Evolutionary conservation across 2,329 filamentous ascomycete genomes (phyloP).

Genomic region (Ophiosphaerella narmari): DNA sequence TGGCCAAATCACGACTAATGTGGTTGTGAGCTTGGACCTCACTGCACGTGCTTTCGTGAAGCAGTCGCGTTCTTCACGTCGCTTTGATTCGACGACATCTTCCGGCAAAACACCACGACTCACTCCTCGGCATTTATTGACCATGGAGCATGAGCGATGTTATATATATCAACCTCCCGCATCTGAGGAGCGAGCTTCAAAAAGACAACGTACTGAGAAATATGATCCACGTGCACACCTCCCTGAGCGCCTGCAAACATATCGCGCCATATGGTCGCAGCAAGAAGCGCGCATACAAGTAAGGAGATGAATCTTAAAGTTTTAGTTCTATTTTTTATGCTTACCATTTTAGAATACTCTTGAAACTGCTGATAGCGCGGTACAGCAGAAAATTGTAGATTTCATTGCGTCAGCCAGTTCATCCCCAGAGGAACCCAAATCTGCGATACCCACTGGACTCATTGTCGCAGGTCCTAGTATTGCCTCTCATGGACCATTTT

Average conservation of each 20-base stretch:
- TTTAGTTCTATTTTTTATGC: not conserved
- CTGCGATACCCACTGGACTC: slow-evolving; percentile 69
- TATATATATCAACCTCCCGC: slow-evolving; percentile 51
- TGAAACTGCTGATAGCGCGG: slow-evolving; percentile 46
- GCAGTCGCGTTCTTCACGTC: slow-evolving; percentile 4
- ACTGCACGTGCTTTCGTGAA: slow-evolving; percentile 10
- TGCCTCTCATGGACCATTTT: slow-evolving; percentile 74
- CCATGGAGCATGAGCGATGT: slow-evolving; percentile 56
- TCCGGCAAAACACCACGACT: not conserved
- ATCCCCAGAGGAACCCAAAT: slow-evolving; percentile 28
- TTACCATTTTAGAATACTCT: slow-evolving; percentile 42
- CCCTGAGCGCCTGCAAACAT: slow-evolving; percentile 62
- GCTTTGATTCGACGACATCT: slow-evolving; percentile 1
- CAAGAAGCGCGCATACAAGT: slow-evolving; percentile 69
- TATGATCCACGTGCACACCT: slow-evolving; percentile 26
- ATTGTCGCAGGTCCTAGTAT: slow-evolving; percentile 80
- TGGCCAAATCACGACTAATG: too few relatives aligned
- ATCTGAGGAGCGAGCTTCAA: slow-evolving; percentile 43
- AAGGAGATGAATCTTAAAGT: not conserved
- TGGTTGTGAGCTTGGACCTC: not conserved
- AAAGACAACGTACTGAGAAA: slow-evolving; percentile 47
- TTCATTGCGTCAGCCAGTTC: slow-evolving; percentile 44
- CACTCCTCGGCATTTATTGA: not conserved
- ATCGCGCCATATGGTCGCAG: slow-evolving; percentile 65
- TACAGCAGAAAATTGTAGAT: slow-evolving; percentile 42